phyloP scores from a whole-genome alignment of 345 rosid genomes.

The Aurinia saxatilis region DNA sequence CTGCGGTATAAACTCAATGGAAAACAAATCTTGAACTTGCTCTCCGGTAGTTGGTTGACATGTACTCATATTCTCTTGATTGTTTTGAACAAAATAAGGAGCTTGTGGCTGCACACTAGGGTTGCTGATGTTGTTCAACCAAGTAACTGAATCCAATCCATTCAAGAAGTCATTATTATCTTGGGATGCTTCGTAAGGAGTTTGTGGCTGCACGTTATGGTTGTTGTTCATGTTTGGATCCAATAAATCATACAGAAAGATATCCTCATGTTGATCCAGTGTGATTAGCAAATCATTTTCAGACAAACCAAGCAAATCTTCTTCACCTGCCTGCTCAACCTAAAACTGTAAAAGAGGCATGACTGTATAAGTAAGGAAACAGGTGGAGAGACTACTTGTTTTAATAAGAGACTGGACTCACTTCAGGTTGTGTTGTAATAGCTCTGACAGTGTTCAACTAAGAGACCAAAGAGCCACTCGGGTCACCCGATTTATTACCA shows the following conservation, averaged over 20 bases:
- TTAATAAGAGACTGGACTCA: background rate
- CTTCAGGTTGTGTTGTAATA: background rate
- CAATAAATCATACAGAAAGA: too few relatives aligned
- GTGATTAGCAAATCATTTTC: too few relatives aligned
- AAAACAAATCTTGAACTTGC: background rate
- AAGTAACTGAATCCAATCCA: background rate
- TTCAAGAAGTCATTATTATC: background rate
- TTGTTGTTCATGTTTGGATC: too few relatives aligned
- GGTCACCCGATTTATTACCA: background rate
- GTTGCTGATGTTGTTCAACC: background rate
- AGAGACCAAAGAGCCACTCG: slow-evolving; percentile 1
- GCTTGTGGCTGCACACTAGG: background rate
- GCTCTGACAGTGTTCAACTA: background rate
- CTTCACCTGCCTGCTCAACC: slow-evolving; percentile 5
- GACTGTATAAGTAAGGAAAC: background rate
- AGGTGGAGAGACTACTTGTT: background rate
- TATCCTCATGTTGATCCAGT: too few relatives aligned
- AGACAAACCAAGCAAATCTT: too few relatives aligned
- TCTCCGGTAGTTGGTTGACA: background rate
- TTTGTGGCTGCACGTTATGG: too few relatives aligned
- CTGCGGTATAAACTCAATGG: background rate
- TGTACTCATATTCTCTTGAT: background rate
- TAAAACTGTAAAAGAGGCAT: background rate
- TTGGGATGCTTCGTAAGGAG: too few relatives aligned
- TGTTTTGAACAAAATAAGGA: too few relatives aligned